A percentile compares a stretch with the other conserved stretches of the same genome.
These are phyloP conservation scores for Pseudonectria buxi DNA, from an alignment of 2,329 filamentous ascomycete genomes.

Conservation along the genomic window DNA sequence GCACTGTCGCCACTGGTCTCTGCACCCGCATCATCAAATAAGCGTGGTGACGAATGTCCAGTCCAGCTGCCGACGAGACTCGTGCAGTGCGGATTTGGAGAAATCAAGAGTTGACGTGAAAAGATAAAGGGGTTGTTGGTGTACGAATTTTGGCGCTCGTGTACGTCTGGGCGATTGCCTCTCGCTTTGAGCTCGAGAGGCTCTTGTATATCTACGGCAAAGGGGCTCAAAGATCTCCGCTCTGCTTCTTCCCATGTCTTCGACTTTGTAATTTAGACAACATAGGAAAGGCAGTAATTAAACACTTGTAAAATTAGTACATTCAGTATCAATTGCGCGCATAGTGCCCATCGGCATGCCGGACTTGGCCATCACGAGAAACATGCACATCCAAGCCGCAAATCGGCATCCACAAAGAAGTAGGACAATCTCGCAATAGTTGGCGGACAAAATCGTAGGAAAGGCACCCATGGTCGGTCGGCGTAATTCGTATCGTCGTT, in stretches of 20 bases:
- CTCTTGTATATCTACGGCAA: slow-evolving; percentile 33
- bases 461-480: too few relatives aligned
- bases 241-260: slow-evolving; percentile 36
- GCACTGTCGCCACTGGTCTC: slow-evolving; percentile 78
- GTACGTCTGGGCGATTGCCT: slow-evolving; percentile 20
- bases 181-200: slow-evolving; percentile 23
- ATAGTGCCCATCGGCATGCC: neutral
- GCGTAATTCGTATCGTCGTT: neutral
- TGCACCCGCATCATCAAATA: slow-evolving; percentile 66
- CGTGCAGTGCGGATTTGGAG: neutral
- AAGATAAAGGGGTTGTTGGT: slow-evolving; percentile 14
- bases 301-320: slow-evolving; percentile 21
- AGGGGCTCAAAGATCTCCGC: slow-evolving; percentile 33
- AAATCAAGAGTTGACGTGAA: neutral
- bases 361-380: neutral
- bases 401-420: too few relatives aligned
- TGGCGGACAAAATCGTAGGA: too few relatives aligned
- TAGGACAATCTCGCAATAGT: too few relatives aligned
- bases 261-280: slow-evolving; percentile 29
- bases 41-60: slow-evolving; percentile 12
- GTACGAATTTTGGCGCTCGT: slow-evolving; percentile 21
- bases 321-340: neutral
- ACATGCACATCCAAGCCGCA: too few relatives aligned
- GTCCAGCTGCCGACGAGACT: slow-evolving; percentile 1
- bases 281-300: slow-evolving; percentile 24